Conservation (phyloP, 768 basidiomycete genomes). For the Leucosporidium yakuticum region DNA sequence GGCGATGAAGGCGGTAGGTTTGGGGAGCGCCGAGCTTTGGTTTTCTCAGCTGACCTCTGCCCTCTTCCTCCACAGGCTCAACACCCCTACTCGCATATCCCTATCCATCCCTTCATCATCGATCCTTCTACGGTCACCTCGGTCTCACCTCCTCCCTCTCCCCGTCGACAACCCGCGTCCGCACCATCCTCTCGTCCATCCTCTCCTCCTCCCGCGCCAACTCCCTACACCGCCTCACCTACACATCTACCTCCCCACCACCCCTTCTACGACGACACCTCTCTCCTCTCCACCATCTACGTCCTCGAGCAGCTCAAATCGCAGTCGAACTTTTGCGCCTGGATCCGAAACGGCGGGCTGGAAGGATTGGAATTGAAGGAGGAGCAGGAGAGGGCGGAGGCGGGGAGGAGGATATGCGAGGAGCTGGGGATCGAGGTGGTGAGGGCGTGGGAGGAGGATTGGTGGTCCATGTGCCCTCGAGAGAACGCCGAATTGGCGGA, state of each 20-base stretch:
- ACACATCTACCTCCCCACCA: too few species aligned
- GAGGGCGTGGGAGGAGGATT: conserved; percentile 13
- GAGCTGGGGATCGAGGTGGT: conserved; percentile 8
- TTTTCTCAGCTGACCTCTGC: background rate
- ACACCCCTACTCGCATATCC: conserved; percentile 22
- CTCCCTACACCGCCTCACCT: background rate
- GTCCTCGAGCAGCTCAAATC: conserved; percentile 1
- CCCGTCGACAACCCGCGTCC: background rate
- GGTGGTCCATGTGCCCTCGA: background rate
- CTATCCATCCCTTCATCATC: conserved; percentile 21
- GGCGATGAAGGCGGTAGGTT: conserved; percentile 20
- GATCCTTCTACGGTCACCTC: background rate
- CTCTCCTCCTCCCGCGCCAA: background rate
- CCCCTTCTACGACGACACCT: background rate
- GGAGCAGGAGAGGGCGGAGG: conserved; percentile 4
- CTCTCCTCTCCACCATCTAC: conserved; percentile 8
- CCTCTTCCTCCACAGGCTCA: background rate
- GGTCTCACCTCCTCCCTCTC: background rate
- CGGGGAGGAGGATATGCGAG: conserved; percentile 3
- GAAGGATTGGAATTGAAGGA: background rate
- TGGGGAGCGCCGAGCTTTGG: background rate
- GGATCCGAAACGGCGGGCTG: background rate
- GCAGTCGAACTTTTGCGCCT: conserved; percentile 6
- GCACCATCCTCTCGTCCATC: background rate
- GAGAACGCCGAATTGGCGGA: background rate